These are phyloP conservation scores for Xanthoconium stramineum DNA, from an alignment of 768 basidiomycete genomes.

Conservation along the genomic window DNA sequence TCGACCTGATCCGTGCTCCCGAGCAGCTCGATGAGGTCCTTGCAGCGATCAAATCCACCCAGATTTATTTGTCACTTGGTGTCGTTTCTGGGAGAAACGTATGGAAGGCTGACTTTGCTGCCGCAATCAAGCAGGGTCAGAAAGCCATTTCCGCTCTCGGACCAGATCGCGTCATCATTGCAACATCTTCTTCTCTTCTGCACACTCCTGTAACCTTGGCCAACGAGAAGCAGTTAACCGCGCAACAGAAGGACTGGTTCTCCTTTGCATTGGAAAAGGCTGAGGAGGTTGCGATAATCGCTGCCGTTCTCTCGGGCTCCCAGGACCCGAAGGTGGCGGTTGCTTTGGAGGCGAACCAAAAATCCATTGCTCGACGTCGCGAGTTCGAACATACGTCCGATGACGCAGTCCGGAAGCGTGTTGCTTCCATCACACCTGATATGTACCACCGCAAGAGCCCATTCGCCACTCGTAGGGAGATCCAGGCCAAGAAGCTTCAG, in stretches of 20 bases:
- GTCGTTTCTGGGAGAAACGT: slow-evolving; percentile 98
- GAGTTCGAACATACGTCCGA: slow-evolving; percentile 93
- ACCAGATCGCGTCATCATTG: slow-evolving; percentile 83
- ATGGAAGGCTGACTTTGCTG: slow-evolving; percentile 95
- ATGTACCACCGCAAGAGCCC: slow-evolving; percentile 85
- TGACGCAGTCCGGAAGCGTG: slow-evolving; percentile 91
- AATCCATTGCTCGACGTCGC: slow-evolving; percentile 90
- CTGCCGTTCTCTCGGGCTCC: slow-evolving; percentile 80
- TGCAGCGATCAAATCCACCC: slow-evolving; percentile 78
- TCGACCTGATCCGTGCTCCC: slow-evolving; percentile 94
- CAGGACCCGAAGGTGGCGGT: slow-evolving; percentile 68
- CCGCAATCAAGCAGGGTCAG: slow-evolving; percentile 77
- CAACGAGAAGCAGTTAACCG: slow-evolving; percentile 85
- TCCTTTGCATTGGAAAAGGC: slow-evolving; percentile 98
- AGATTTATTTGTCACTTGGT: slow-evolving; percentile 85
- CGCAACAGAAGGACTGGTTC: slow-evolving; percentile 95
- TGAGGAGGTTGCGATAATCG: slow-evolving; percentile 82
- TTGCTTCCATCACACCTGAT: slow-evolving; percentile 84
- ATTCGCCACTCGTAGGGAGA: slow-evolving; percentile 82
- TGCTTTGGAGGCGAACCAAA: slow-evolving; percentile 85
- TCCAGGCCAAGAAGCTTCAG: slow-evolving; percentile 84
- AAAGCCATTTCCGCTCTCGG: slow-evolving; percentile 84
- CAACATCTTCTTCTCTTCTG: slow-evolving; percentile 95
- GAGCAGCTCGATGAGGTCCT: slow-evolving; percentile 81
- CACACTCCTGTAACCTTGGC: slow-evolving; percentile 97